phyloP scores from a whole-genome alignment of 768 basidiomycete species.

The Auriculariales sp. region DNA sequence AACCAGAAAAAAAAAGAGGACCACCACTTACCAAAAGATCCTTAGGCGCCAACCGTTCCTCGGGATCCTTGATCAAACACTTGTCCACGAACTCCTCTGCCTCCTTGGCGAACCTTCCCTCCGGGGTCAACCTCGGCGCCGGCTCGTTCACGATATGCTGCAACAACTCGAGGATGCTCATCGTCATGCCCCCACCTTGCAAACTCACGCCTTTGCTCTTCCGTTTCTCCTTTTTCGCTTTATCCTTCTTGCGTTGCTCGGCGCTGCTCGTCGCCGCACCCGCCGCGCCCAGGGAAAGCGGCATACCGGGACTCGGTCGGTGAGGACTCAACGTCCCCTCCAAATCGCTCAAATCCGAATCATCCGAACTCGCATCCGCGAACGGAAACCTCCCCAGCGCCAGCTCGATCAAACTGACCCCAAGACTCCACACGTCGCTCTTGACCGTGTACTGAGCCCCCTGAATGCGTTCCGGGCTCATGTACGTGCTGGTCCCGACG shows the following conservation, averaged over 20 bases:
- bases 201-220: constrained; percentile 87
- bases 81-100: constrained; percentile 80
- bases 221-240: constrained; percentile 57
- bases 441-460: constrained; percentile 97
- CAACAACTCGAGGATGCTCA: constrained; percentile 92
- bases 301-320: constrained; percentile 37
- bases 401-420: constrained; percentile 92
- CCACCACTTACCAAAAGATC: constrained; percentile 54
- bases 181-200: constrained; percentile 92
- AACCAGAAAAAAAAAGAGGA: not conserved
- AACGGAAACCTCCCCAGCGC: constrained; percentile 97
- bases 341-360: constrained; percentile 58
- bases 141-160: constrained; percentile 99
- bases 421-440: constrained; percentile 98
- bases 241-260: constrained; percentile 22
- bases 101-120: constrained; percentile 55
- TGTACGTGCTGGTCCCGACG: constrained; percentile 96
- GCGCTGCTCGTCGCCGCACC: constrained; percentile 10
- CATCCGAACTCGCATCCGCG: constrained; percentile 63
- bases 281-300: constrained; percentile 14
- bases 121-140: constrained; percentile 71
- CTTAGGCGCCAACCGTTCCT: constrained; percentile 69
- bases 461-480: constrained; percentile 99
- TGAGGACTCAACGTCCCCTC: constrained; percentile 69
- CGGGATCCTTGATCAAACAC: constrained; percentile 85